phyloP scores from a whole-genome alignment of 768 basidiomycete genomes.

The Mycena venus region DNA sequence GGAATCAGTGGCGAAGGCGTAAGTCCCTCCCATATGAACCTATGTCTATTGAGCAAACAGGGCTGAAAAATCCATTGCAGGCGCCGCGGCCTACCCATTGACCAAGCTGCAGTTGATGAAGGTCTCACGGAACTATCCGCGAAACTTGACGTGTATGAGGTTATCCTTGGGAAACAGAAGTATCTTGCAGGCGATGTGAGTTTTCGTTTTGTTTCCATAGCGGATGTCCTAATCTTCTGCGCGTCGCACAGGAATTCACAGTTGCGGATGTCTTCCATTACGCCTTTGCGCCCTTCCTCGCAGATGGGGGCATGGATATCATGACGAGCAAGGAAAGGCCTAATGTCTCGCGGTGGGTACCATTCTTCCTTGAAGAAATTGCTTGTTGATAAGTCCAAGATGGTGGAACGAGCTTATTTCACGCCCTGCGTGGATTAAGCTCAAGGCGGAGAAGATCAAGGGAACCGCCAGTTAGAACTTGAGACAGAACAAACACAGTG shows the following conservation, averaged over 20 bases:
- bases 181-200: constrained; percentile 49
- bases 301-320: too few relatives aligned
- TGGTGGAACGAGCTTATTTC: background rate
- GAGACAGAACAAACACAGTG: background rate
- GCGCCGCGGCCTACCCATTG: constrained; percentile 36
- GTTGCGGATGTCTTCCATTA: background rate
- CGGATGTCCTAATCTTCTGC: background rate
- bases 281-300: too few relatives aligned
- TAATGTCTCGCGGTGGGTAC: too few relatives aligned
- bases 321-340: too few relatives aligned
- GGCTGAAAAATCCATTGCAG: background rate
- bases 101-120: constrained; percentile 43
- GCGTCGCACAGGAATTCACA: background rate
- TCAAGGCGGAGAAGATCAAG: background rate
- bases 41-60: too few relatives aligned
- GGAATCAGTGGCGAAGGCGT: background rate
- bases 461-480: too few relatives aligned
- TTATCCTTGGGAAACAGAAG: constrained; percentile 63
- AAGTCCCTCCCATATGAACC: background rate
- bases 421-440: background rate
- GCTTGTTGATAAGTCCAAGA: too few relatives aligned
- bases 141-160: constrained; percentile 66
- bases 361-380: too few relatives aligned
- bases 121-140: constrained; percentile 44
- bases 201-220: background rate